Evolutionary conservation across 768 basidiomycete genomes (phyloP).

Genomic region (Naematelia encephala): DNA sequence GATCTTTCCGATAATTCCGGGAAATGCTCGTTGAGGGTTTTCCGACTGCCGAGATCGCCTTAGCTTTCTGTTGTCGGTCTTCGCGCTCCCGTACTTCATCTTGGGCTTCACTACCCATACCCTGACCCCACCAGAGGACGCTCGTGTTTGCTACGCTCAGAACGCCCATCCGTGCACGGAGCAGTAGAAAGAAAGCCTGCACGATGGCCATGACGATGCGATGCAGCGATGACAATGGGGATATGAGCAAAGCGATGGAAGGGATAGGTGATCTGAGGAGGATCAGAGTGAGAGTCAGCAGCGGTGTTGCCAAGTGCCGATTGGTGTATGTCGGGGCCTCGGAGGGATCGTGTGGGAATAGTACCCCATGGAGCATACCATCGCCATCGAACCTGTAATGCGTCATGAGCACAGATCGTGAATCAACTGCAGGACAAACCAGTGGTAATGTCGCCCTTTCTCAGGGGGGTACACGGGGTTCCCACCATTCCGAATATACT

Average conservation of each 20-base stretch:
- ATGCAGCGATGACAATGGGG: conserved; percentile 48
- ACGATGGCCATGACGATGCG: conserved; percentile 46
- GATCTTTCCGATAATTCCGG: no score
- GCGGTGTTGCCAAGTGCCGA: conserved; percentile 42
- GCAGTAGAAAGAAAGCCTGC: conserved; percentile 44
- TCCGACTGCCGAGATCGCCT: not conserved
- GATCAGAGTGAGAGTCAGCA: conserved; percentile 37
- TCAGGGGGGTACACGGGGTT: conserved; percentile 49
- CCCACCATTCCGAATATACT: conserved; percentile 53
- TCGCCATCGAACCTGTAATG: conserved; percentile 52
- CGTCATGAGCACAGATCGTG: not conserved
- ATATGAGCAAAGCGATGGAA: conserved; percentile 50
- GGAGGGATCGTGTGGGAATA: conserved; percentile 29
- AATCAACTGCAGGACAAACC: conserved; percentile 20
- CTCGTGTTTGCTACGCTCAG: conserved; percentile 52
- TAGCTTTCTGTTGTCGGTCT: not conserved
- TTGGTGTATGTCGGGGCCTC: conserved; percentile 47
- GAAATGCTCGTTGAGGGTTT: no score
- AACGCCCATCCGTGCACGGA: conserved; percentile 44
- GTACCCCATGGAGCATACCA: conserved; percentile 53
- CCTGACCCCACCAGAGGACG: conserved; percentile 50
- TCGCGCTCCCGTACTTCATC: no score
- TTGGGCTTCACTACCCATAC: conserved; percentile 32
- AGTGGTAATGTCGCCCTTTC: conserved; percentile 47
- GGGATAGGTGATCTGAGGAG: conserved; percentile 39